A percentile compares a stretch with the other conserved stretches of the same genome.
Evolutionary conservation across 163 green algal species (phyloP).

Genomic region (Chlamydomonas reinhardtii): DNA sequence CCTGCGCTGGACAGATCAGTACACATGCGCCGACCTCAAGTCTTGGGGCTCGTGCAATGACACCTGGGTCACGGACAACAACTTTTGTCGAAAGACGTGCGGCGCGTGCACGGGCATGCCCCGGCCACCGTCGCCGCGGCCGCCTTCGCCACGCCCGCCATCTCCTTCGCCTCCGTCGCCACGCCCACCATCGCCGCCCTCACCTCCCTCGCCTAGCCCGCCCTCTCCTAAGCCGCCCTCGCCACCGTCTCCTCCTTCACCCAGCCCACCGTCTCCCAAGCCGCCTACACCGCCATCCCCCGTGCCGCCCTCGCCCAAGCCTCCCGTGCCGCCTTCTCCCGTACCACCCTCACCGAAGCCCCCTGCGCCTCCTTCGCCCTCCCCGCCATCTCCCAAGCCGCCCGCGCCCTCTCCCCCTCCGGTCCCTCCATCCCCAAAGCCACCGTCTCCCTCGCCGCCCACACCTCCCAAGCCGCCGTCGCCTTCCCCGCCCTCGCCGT

Average conservation of each 20-base stretch:
- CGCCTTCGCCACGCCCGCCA: not conserved
- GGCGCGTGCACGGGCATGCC: constrained; percentile 1
- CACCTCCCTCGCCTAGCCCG: not conserved
- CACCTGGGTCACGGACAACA: not conserved
- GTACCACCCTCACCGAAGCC: too few species aligned
- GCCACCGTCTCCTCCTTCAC: not conserved
- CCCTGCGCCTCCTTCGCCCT: not conserved
- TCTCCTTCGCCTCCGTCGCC: not conserved
- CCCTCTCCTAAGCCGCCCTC: not conserved
- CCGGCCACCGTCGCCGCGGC: not conserved
- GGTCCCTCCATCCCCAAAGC: too few species aligned
- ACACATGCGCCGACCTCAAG: not conserved
- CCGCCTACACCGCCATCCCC: not conserved
- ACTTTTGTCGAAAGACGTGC: constrained; percentile 16
- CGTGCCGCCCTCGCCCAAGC: too few species aligned
- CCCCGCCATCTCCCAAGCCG: not conserved
- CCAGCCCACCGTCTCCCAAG: too few species aligned
- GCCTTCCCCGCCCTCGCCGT: not conserved
- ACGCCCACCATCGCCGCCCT: too few species aligned
- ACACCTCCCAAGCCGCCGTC: not conserved
- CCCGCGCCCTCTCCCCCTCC: too few species aligned
- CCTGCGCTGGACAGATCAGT: not conserved
- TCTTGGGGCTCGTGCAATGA: constrained; percentile 1
- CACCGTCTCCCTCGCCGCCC: too few species aligned
- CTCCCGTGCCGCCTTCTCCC: too few species aligned